phyloP scores from a whole-genome alignment of 441 rosid genomes.

The Adansonia rubrostipa region DNA sequence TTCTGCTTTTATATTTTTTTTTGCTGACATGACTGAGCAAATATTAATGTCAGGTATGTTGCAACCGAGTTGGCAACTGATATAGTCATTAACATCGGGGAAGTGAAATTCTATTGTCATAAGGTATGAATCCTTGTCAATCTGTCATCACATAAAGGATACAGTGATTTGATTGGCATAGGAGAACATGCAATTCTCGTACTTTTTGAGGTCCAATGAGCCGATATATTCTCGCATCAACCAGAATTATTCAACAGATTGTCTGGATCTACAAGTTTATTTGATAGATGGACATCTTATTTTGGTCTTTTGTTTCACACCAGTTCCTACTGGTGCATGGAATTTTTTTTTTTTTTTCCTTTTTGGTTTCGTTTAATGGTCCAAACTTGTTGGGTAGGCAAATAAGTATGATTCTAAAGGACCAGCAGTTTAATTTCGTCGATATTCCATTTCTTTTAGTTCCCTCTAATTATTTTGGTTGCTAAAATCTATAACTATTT shows the following conservation, averaged over 20 bases:
- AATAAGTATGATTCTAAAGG: neutral
- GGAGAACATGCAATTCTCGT: neutral
- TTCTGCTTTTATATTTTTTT: constrained; percentile 8
- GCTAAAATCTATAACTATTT: constrained; percentile 17
- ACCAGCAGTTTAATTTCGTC: neutral
- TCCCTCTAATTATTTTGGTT: neutral
- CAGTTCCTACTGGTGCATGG: too few species aligned
- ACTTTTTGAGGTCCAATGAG: neutral
- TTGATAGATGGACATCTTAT: too few species aligned
- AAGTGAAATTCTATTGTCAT: constrained; percentile 62
- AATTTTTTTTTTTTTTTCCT: too few species aligned
- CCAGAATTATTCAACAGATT: neutral
- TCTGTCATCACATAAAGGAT: neutral
- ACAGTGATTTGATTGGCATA: neutral
- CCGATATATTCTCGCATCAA: neutral
- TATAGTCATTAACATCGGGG: constrained; percentile 53
- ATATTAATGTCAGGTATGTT: constrained; percentile 52
- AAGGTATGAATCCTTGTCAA: constrained; percentile 47
- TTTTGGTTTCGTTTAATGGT: too few species aligned
- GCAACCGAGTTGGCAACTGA: constrained; percentile 71
- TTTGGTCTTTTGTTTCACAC: too few species aligned
- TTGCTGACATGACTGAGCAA: constrained; percentile 20
- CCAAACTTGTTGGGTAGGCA: constrained; percentile 10
- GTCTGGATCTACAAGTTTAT: neutral
- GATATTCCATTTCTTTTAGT: neutral